Conservation (phyloP, 169 alveolate species). For the Ichthyophthirius multifiliis region DNA sequence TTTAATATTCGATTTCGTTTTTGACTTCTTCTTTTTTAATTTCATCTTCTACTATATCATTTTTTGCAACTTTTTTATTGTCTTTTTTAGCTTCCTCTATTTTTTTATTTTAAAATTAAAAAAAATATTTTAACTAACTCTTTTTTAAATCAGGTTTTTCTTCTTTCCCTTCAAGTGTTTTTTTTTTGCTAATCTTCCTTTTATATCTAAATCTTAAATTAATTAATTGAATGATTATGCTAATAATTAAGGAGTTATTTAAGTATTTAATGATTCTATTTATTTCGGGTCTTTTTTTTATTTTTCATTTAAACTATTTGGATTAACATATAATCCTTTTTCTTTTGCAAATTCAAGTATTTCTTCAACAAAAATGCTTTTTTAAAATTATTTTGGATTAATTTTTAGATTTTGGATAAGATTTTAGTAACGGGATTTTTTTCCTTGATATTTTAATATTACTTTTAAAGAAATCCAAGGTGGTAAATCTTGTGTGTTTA, state of each 20-base stretch:
- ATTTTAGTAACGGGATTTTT: not conserved
- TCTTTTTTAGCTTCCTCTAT: not conserved
- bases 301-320: slow-evolving; percentile 15
- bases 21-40: not conserved
- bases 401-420: not conserved
- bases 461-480: slow-evolving; percentile 16
- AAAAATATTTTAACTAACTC: too few relatives aligned
- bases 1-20: slow-evolving; percentile 21
- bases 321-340: slow-evolving; percentile 19
- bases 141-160: too few relatives aligned
- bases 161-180: not conserved
- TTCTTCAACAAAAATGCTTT: slow-evolving; percentile 16
- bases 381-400: slow-evolving; percentile 16
- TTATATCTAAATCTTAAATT: slow-evolving; percentile 1
- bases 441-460: not conserved
- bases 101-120: too few relatives aligned
- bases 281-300: slow-evolving; percentile 33
- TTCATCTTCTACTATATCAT: slow-evolving; percentile 10
- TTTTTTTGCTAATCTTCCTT: not conserved
- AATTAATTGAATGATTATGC: slow-evolving; percentile 12
- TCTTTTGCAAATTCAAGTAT: slow-evolving; percentile 21
- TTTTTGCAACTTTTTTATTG: slow-evolving; percentile 1
- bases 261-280: slow-evolving; percentile 15
- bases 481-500: slow-evolving; percentile 28
- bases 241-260: slow-evolving; percentile 23